These are phyloP conservation scores for Suillus plorans DNA, from an alignment of 768 basidiomycete genomes.

Conservation along the genomic window DNA sequence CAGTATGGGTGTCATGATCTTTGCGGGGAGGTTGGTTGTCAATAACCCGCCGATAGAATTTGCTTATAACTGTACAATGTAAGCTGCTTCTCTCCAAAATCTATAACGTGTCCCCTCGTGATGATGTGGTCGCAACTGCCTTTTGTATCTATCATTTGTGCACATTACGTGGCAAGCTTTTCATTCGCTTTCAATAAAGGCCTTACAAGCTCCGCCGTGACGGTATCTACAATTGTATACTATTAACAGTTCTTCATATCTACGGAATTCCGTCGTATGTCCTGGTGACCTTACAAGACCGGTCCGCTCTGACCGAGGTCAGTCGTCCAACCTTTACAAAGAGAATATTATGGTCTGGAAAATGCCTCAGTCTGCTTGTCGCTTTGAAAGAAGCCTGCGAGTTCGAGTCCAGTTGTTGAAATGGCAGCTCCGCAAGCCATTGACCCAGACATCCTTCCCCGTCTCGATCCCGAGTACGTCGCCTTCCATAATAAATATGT, in stretches of 20 bases:
- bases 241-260: neutral
- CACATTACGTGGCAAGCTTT: constrained; percentile 1
- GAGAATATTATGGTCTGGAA: neutral
- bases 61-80: neutral
- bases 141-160: neutral
- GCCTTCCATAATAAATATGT: constrained; percentile 57
- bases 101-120: neutral
- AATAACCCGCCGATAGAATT: neutral
- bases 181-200: neutral
- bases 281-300: constrained; percentile 6
- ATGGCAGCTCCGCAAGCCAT: constrained; percentile 46
- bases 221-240: neutral
- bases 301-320: constrained; percentile 8
- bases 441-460: constrained; percentile 56
- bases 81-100: neutral
- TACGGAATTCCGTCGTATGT: constrained; percentile 7
- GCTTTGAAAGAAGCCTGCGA: neutral
- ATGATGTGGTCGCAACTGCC: neutral
- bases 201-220: neutral
- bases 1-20: constrained; percentile 23
- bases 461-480: constrained; percentile 67
- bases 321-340: neutral
- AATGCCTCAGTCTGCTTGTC: neutral
- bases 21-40: neutral
- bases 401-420: neutral